Evolutionary conservation across 164 flowering plant genomes (phyloP).

Genomic region (Vitis cinerea): DNA sequence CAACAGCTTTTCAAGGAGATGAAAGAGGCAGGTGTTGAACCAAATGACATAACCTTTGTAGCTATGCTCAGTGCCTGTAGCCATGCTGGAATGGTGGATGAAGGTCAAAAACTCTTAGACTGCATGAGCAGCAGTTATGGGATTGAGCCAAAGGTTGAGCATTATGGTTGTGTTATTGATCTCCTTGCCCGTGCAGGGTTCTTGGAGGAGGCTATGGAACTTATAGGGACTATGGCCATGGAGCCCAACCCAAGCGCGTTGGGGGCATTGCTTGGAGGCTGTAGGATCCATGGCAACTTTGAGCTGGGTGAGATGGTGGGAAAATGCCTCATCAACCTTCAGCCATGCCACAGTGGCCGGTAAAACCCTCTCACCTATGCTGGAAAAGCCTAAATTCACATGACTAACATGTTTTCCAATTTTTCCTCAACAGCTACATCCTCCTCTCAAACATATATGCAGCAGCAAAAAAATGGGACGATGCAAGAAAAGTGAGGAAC

Average conservation of each 20-base stretch:
- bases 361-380: too few relatives aligned
- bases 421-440: too few relatives aligned
- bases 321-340: too few relatives aligned
- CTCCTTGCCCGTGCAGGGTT: constrained; percentile 27
- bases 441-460: constrained; percentile 20
- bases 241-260: constrained; percentile 26
- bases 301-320: constrained; percentile 8
- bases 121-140: constrained; percentile 19
- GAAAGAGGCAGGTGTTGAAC: constrained; percentile 19
- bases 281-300: constrained; percentile 26
- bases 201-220: constrained; percentile 20
- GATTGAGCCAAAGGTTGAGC: constrained; percentile 29
- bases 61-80: constrained; percentile 24
- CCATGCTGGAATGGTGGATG: constrained; percentile 30
- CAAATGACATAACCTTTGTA: constrained; percentile 29
- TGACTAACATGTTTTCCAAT: too few relatives aligned
- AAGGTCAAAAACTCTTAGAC: constrained; percentile 13
- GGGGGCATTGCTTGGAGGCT: constrained; percentile 32
- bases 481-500: constrained; percentile 21
- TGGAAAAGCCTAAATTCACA: too few relatives aligned
- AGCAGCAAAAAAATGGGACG: constrained; percentile 30
- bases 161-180: constrained; percentile 34
- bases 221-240: constrained; percentile 31
- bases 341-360: too few relatives aligned
- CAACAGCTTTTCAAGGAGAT: constrained; percentile 22